These are phyloP conservation scores for Colletotrichum magnum DNA, from an alignment of 2,329 filamentous ascomycete genomes.

Conservation along the genomic window DNA sequence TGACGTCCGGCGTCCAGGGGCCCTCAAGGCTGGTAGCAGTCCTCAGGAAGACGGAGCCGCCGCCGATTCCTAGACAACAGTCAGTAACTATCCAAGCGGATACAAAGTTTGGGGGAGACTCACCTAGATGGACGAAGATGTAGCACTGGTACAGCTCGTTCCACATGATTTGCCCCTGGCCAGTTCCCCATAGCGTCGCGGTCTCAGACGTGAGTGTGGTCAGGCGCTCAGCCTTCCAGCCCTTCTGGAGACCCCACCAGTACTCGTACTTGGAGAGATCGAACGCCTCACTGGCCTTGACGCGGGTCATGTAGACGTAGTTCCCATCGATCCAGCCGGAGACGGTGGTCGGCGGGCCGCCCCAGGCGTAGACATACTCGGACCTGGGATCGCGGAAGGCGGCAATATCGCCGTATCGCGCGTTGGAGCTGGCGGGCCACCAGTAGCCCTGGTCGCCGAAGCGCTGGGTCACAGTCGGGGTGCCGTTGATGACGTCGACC, in stretches of 20 bases:
- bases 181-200: constrained; percentile 54
- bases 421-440: constrained; percentile 50
- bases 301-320: constrained; percentile 55
- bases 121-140: constrained; percentile 51
- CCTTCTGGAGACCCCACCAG: constrained; percentile 55
- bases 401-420: constrained; percentile 56
- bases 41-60: constrained; percentile 41
- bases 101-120: background rate
- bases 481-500: constrained; percentile 50
- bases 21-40: constrained; percentile 51
- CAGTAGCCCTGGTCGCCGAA: constrained; percentile 51
- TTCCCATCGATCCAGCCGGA: constrained; percentile 43
- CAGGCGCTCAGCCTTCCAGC: constrained; percentile 53
- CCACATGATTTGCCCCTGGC: constrained; percentile 56
- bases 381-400: constrained; percentile 55
- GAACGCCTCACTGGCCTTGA: constrained; percentile 52
- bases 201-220: constrained; percentile 51
- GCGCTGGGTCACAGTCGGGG: constrained; percentile 53
- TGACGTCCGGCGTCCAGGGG: constrained; percentile 53
- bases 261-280: constrained; percentile 56
- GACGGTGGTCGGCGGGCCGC: constrained; percentile 52
- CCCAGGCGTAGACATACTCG: constrained; percentile 55
- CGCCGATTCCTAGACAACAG: constrained; percentile 10
- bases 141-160: constrained; percentile 52
- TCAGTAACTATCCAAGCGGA: background rate